Conservation (phyloP, 768 basidiomycete species). For the Kwoniella sp. region DNA sequence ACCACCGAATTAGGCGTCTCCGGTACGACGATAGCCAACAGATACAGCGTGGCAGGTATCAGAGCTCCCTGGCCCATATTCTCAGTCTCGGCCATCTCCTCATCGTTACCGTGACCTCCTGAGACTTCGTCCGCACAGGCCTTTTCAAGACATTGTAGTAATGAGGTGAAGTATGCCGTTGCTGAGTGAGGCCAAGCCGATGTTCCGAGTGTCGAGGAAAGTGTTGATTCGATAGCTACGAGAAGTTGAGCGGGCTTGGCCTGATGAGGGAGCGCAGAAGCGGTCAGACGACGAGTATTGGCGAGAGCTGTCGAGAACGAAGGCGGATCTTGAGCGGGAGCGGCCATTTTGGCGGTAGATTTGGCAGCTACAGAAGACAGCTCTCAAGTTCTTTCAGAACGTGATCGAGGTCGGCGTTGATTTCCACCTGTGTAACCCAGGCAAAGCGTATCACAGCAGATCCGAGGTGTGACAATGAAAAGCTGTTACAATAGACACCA, state of each 20-base stretch:
- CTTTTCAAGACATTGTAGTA: constrained; percentile 50
- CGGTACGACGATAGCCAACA: constrained; percentile 74
- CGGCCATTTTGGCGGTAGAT: constrained; percentile 9
- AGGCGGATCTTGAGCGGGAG: constrained; percentile 7
- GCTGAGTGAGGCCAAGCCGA: constrained; percentile 62
- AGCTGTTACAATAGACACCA: no score
- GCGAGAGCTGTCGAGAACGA: constrained; percentile 59
- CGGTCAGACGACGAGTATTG: constrained; percentile 84
- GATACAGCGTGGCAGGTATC: constrained; percentile 80
- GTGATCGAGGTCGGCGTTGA: no score
- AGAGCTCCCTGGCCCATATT: constrained; percentile 67
- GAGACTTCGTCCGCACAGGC: constrained; percentile 42
- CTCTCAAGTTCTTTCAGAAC: background rate
- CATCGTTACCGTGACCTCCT: constrained; percentile 58
- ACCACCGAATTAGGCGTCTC: constrained; percentile 80
- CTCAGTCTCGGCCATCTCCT: constrained; percentile 55
- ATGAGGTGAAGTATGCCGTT: constrained; percentile 91
- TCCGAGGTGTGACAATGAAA: no score
- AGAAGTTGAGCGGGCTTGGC: constrained; percentile 84
- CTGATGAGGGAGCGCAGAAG: constrained; percentile 80
- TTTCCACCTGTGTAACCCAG: no score
- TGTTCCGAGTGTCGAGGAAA: constrained; percentile 41
- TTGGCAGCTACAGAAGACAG: background rate
- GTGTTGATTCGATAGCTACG: constrained; percentile 72
- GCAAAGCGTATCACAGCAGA: no score